A percentile compares a stretch with the other conserved stretches of the same genome.
These are phyloP conservation scores for Lignosus rhinocerotis DNA, from an alignment of 1,284 basidiomycete species.

Conservation along the genomic window DNA sequence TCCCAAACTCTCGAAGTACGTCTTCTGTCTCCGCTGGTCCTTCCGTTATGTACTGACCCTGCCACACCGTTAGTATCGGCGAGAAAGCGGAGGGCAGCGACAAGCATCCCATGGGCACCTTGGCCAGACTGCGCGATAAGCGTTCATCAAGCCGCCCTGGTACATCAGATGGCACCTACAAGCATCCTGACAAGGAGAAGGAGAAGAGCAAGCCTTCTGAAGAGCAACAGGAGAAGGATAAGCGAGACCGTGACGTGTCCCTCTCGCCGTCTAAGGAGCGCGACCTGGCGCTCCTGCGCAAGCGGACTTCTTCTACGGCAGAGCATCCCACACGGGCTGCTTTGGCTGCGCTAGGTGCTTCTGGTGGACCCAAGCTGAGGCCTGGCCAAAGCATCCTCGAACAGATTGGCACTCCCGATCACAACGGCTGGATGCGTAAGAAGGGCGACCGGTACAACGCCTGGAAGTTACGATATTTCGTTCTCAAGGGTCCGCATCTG, in stretches of 20 bases:
- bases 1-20: slow-evolving; percentile 65
- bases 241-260: slow-evolving; percentile 18
- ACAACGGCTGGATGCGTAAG: slow-evolving; percentile 94
- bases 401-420: slow-evolving; percentile 88
- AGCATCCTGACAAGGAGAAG: slow-evolving; percentile 18
- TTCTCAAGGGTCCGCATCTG: slow-evolving; percentile 91
- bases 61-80: slow-evolving; percentile 11
- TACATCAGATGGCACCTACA: slow-evolving; percentile 35
- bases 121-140: slow-evolving; percentile 47
- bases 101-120: slow-evolving; percentile 38
- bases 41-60: slow-evolving; percentile 7
- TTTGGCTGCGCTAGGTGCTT: slow-evolving; percentile 11
- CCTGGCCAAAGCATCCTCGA: slow-evolving; percentile 75
- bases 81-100: slow-evolving; percentile 32
- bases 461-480: slow-evolving; percentile 93
- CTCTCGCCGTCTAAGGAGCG: slow-evolving; percentile 26
- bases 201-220: slow-evolving; percentile 16
- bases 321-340: slow-evolving; percentile 18
- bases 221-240: slow-evolving; percentile 11
- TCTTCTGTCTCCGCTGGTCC: slow-evolving; percentile 12
- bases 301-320: slow-evolving; percentile 47
- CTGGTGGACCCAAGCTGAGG: slow-evolving; percentile 45
- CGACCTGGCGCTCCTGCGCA: slow-evolving; percentile 43
- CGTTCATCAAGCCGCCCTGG: slow-evolving; percentile 38
- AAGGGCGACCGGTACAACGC: slow-evolving; percentile 90